Conservation (phyloP, 148 eudicot species). For the Pharnaceum exiguum region DNA sequence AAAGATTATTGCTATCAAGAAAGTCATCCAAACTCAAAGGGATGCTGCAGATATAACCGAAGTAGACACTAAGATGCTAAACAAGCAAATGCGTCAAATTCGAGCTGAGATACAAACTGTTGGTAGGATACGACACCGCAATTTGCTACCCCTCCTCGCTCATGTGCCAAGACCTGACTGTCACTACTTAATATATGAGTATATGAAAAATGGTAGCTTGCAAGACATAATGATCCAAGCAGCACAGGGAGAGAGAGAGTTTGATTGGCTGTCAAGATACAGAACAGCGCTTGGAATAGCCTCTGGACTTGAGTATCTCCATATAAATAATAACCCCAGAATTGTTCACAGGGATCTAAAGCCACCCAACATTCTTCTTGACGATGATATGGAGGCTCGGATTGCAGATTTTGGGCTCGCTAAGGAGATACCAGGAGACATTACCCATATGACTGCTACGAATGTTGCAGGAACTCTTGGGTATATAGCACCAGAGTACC, state of each 20-base stretch:
- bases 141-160: conserved; percentile 74
- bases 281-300: conserved; percentile 68
- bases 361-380: conserved; percentile 77
- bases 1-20: conserved; percentile 78
- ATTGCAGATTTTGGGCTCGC: conserved; percentile 95
- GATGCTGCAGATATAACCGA: conserved; percentile 58
- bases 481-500: conserved; percentile 88
- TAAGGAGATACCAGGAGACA: conserved; percentile 55
- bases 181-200: conserved; percentile 80
- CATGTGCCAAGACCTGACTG: conserved; percentile 77
- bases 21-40: conserved; percentile 41
- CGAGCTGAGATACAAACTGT: conserved; percentile 76
- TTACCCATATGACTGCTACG: conserved; percentile 67
- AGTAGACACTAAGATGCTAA: conserved; percentile 66
- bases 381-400: conserved; percentile 87
- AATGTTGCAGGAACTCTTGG: conserved; percentile 84
- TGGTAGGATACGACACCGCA: conserved; percentile 85
- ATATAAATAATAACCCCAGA: conserved; percentile 46
- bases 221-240: conserved; percentile 48
- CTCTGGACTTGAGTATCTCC: conserved; percentile 87
- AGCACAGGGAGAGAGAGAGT: conserved; percentile 31
- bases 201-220: conserved; percentile 93
- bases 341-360: conserved; percentile 92
- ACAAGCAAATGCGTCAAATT: conserved; percentile 74
- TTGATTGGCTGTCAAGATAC: conserved; percentile 66